Percentiles rank a stretch among this genome's conserved stretches.
Evolutionary conservation across 805 yeast species (phyloP).

Genomic region (Candida xyloterini): DNA sequence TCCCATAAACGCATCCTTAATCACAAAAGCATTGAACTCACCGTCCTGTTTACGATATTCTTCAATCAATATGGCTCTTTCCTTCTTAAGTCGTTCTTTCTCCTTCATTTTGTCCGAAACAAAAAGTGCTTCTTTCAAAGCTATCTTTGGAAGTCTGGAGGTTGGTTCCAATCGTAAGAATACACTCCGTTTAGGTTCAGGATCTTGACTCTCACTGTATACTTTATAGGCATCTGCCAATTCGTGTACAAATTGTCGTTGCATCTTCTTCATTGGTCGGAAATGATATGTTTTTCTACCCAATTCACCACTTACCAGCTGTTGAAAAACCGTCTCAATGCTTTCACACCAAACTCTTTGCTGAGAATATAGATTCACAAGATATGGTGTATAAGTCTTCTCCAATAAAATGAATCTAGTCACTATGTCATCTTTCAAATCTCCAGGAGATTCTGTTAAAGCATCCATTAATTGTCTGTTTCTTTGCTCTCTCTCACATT

Average conservation of each 20-base stretch:
- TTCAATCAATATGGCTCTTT: slow-evolving; percentile 26
- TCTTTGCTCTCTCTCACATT: slow-evolving; percentile 60
- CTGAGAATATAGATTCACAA: slow-evolving; percentile 44
- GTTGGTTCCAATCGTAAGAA: slow-evolving; percentile 43
- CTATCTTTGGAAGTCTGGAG: slow-evolving; percentile 40
- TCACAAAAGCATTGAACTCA: slow-evolving; percentile 50
- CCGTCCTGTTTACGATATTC: slow-evolving; percentile 22
- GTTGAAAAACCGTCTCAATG: slow-evolving; percentile 52
- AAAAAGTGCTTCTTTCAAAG: slow-evolving; percentile 44
- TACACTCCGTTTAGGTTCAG: slow-evolving; percentile 75
- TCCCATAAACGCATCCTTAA: slow-evolving; percentile 53
- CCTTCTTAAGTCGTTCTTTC: slow-evolving; percentile 28
- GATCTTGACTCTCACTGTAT: slow-evolving; percentile 73
- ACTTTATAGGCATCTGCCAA: slow-evolving; percentile 58
- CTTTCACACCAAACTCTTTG: slow-evolving; percentile 69
- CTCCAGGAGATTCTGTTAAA: slow-evolving; percentile 31
- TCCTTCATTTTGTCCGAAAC: slow-evolving; percentile 32
- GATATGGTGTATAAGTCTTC: slow-evolving; percentile 43
- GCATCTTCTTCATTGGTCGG: slow-evolving; percentile 68
- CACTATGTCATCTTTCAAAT: slow-evolving; percentile 18
- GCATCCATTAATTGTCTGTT: slow-evolving; percentile 64
- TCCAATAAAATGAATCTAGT: slow-evolving; percentile 26
- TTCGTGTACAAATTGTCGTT: slow-evolving; percentile 68
- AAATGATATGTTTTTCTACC: slow-evolving; percentile 50
- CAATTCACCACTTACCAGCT: slow-evolving; percentile 43